Conservation (phyloP, 352 stramenopile species). For the Pythium folliculosum region DNA sequence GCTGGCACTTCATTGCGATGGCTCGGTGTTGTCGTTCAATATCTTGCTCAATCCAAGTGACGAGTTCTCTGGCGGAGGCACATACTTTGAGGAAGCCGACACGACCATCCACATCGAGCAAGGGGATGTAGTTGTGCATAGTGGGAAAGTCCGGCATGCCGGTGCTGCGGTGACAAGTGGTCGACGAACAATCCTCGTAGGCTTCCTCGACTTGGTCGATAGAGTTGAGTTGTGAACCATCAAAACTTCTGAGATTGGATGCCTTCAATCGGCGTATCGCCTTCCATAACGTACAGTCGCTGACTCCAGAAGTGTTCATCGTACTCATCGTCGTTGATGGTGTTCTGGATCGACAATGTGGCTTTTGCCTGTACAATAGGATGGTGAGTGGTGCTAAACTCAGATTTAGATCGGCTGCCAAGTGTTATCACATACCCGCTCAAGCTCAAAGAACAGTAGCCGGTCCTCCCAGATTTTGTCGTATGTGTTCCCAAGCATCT, state of each 20-base stretch:
- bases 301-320: conserved; percentile 76
- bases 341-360: conserved; percentile 72
- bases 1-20: conserved; percentile 91
- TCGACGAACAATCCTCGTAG: conserved; percentile 89
- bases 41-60: conserved; percentile 79
- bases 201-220: conserved; percentile 89
- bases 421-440: conserved; percentile 42
- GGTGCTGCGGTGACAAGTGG: conserved; percentile 84
- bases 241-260: conserved; percentile 78
- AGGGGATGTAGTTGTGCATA: conserved; percentile 90
- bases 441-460: conserved; percentile 79
- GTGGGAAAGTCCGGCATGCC: conserved; percentile 92
- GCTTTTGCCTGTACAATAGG: conserved; percentile 52
- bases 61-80: conserved; percentile 92
- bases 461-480: conserved; percentile 86
- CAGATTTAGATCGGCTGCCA: background rate
- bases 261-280: conserved; percentile 74
- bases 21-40: conserved; percentile 95
- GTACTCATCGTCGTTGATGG: conserved; percentile 67
- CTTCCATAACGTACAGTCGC: conserved; percentile 72
- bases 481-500: conserved; percentile 88
- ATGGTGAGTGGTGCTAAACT: background rate
- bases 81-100: conserved; percentile 87
- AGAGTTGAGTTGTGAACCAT: conserved; percentile 20
- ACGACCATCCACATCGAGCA: conserved; percentile 71